Base-by-base conservation (phyloP, 768 basidiomycete genomes). In the Candolleomyces efflorescens region DNA sequence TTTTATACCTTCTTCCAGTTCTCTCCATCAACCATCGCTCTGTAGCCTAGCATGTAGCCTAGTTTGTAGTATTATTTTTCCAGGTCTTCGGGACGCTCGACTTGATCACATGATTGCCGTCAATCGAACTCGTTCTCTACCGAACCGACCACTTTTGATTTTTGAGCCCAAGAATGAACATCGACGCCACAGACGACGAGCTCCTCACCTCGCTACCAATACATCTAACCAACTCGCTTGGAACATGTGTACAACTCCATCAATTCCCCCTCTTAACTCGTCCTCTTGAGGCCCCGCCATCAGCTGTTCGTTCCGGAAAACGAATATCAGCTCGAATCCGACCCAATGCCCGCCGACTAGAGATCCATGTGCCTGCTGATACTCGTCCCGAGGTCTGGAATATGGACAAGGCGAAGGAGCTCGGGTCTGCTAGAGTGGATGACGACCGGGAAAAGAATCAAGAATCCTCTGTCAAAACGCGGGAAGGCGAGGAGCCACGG, bases 321-420 rank as follows among this genome's bases (percentile, higher is more conserved):
- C 81, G 82, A 22, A 89, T 94, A 55, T 78, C 78, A 36, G 90
- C 90, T 5, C 82, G 91, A 36, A 73, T 86, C 60, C 92, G 92
- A 69, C 80, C 85, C 3, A 72, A 76, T 39, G 76, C 80, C 38
- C 81, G 77, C 53, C 77, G 85, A 61, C 68, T 89, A 32, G 92
- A 94, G 68, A 78, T 94, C 22, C 90, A 92, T 68, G 79, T 94
- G 12, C 92, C 92, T 4, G 81, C 84, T n/a, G 92, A 94, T 67
- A 82, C 82, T 20, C 84, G 92, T 37, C 74, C 83, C 17, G 90
- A 92, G 61, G 89, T 94, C 15, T 92, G 88, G 85, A 93, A 89
- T 64, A 67, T 68, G n/a, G 88, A 90, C 55, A 81, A 81, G 59
- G 83, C 86, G 15, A 81, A 77, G 65, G 83, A 83, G 27, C 73